A percentile compares a stretch with the other conserved stretches of the same genome.
These are phyloP conservation scores for Fennellomyces sp. DNA, from an alignment of 371 early-diverging fungal genomes.

Conservation along the genomic window DNA sequence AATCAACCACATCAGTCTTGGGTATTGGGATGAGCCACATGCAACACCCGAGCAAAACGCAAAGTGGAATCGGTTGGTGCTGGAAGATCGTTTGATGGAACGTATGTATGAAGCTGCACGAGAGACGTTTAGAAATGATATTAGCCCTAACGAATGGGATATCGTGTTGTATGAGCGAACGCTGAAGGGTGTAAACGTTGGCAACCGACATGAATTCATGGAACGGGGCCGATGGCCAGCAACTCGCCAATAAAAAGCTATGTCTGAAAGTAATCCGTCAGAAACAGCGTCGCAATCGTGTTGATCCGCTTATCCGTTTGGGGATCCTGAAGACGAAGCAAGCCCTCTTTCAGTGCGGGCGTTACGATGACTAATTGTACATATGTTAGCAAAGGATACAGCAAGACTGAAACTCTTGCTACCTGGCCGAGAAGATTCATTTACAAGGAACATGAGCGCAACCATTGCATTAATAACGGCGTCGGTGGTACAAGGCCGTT, in stretches of 20 bases:
- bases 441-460: conserved; percentile 35
- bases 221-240: conserved; percentile 22
- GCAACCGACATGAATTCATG: conserved; percentile 26
- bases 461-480: conserved; percentile 45
- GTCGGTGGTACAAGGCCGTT: conserved; percentile 14
- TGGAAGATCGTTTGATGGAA: conserved; percentile 16
- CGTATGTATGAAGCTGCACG: conserved; percentile 16
- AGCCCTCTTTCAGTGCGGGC: conserved; percentile 10
- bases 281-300: conserved; percentile 29
- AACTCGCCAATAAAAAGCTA: not conserved
- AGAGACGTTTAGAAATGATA: not conserved
- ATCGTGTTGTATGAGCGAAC: conserved; percentile 33
- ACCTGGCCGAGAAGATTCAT: conserved; percentile 6
- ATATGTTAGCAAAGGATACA: not conserved
- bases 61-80: conserved; percentile 5
- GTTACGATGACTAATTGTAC: conserved; percentile 21
- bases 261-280: conserved; percentile 29
- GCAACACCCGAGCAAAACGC: conserved; percentile 16
- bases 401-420: not conserved
- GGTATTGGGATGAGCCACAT: conserved; percentile 45
- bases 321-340: not conserved
- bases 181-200: conserved; percentile 17
- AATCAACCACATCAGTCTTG: conserved; percentile 43
- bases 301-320: conserved; percentile 1
- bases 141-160: conserved; percentile 22